Evolutionary conservation across 345 rosid species (phyloP).

Genomic region (Corchorus olitorius): DNA sequence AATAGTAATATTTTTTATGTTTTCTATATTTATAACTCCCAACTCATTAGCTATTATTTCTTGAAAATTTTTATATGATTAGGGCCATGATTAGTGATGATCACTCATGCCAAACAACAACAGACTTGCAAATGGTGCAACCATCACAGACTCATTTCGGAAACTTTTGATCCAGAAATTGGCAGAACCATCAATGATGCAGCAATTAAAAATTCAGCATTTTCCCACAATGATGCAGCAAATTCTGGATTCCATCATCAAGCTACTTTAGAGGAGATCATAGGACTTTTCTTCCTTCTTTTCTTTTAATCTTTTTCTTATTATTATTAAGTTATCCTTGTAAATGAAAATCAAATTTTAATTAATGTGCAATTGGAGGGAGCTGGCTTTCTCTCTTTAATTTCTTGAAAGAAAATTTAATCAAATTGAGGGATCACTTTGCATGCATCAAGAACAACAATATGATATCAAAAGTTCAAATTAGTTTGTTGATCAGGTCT

Average conservation of each 20-base stretch:
- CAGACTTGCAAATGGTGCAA: slow-evolving; percentile 84
- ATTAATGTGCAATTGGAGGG: slow-evolving; percentile 13
- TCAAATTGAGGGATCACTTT: neutral
- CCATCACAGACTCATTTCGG: slow-evolving; percentile 69
- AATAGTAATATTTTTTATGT: no score
- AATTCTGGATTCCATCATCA: slow-evolving; percentile 14
- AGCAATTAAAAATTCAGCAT: slow-evolving; percentile 3
- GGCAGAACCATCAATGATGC: slow-evolving; percentile 1
- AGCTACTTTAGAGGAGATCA: slow-evolving; percentile 34
- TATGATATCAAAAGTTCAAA: neutral
- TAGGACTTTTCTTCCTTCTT: slow-evolving; percentile 31
- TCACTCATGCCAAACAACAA: slow-evolving; percentile 74
- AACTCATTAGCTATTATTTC: no score
- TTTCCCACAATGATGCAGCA: neutral
- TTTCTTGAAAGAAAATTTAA: neutral
- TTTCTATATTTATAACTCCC: no score
- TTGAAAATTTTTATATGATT: neutral
- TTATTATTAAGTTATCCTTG: slow-evolving; percentile 7
- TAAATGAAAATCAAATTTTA: slow-evolving; percentile 22
- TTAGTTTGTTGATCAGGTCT: no score
- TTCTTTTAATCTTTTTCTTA: neutral
- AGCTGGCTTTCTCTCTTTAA: slow-evolving; percentile 6
- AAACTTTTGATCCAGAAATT: slow-evolving; percentile 47
- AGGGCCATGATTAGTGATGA: slow-evolving; percentile 73
- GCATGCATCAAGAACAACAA: slow-evolving; percentile 1